Conservation (phyloP, 768 basidiomycete species). For the Xerocomus potaroensis region DNA sequence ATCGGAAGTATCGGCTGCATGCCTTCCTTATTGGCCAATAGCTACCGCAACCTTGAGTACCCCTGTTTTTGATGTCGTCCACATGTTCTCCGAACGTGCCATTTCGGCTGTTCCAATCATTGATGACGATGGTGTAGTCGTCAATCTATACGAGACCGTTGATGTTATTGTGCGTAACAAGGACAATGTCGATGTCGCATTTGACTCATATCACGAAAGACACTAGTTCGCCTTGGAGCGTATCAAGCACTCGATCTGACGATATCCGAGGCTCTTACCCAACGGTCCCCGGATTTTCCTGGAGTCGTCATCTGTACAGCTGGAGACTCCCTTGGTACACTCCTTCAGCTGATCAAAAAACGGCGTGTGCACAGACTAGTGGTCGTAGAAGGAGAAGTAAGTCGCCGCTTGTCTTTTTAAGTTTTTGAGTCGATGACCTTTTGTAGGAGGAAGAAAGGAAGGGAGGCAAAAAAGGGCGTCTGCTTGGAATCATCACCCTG, state of each 20-base stretch:
- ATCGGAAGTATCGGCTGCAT: slow-evolving; percentile 43
- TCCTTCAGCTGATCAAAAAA: slow-evolving; percentile 89
- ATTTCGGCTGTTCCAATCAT: slow-evolving; percentile 98
- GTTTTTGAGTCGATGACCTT: background rate
- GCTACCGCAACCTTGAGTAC: slow-evolving; percentile 88
- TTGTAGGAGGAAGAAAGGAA: slow-evolving; percentile 71
- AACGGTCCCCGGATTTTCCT: slow-evolving; percentile 91
- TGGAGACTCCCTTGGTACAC: slow-evolving; percentile 83
- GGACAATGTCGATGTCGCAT: background rate
- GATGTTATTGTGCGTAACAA: slow-evolving; percentile 78
- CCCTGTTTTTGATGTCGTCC: slow-evolving; percentile 96
- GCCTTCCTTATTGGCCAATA: slow-evolving; percentile 83
- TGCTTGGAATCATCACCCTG: slow-evolving; percentile 83
- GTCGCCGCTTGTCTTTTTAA: slow-evolving; percentile 14
- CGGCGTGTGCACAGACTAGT: slow-evolving; percentile 92
- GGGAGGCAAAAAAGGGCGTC: slow-evolving; percentile 77
- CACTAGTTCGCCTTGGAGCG: slow-evolving; percentile 87
- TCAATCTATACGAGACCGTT: slow-evolving; percentile 97
- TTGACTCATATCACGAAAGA: slow-evolving; percentile 44
- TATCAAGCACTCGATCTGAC: slow-evolving; percentile 96
- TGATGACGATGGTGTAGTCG: slow-evolving; percentile 86
- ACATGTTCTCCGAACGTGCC: slow-evolving; percentile 94
- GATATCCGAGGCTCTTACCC: slow-evolving; percentile 86
- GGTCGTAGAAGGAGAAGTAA: slow-evolving; percentile 87
- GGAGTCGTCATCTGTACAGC: slow-evolving; percentile 96